Percentiles rank a stretch among this genome's conserved stretches.
phyloP scores from a whole-genome alignment of 1,139 yeast genomes.

The Kluyveromyces sp. region DNA sequence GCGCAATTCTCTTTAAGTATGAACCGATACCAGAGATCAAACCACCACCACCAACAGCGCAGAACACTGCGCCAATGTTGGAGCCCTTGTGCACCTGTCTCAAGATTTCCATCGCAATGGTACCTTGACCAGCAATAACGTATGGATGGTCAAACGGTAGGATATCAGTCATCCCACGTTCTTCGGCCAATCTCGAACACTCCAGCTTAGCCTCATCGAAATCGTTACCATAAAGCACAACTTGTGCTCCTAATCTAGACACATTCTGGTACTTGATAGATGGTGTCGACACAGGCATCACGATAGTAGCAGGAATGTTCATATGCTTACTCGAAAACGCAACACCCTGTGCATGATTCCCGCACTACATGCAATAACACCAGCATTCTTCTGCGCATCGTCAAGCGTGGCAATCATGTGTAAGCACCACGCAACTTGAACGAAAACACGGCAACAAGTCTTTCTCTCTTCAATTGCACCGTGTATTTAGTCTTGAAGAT shows the following conservation, averaged over 20 bases:
- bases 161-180: constrained; percentile 73
- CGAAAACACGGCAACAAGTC: constrained; percentile 87
- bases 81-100: constrained; percentile 66
- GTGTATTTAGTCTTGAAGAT: constrained; percentile 68
- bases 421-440: constrained; percentile 97
- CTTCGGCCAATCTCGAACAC: constrained; percentile 61
- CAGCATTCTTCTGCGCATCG: constrained; percentile 59
- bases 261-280: constrained; percentile 89
- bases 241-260: constrained; percentile 86
- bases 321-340: constrained; percentile 82
- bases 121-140: constrained; percentile 99
- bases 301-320: constrained; percentile 89
- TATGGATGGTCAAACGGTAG: constrained; percentile 98
- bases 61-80: constrained; percentile 77
- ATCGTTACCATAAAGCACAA: constrained; percentile 86
- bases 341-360: constrained; percentile 98
- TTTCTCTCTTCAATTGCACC: constrained; percentile 78
- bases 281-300: constrained; percentile 97
- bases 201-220: constrained; percentile 90
- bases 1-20: constrained; percentile 91
- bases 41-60: constrained; percentile 98
- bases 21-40: constrained; percentile 84
- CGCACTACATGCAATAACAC: constrained; percentile 96
- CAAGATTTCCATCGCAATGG: constrained; percentile 85
- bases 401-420: constrained; percentile 86